Evolutionary conservation across 1,284 basidiomycete genomes (phyloP), one percentile per base, ranked within the genome.

Genomic region (Kalmanozyma brasiliensis): DNA sequence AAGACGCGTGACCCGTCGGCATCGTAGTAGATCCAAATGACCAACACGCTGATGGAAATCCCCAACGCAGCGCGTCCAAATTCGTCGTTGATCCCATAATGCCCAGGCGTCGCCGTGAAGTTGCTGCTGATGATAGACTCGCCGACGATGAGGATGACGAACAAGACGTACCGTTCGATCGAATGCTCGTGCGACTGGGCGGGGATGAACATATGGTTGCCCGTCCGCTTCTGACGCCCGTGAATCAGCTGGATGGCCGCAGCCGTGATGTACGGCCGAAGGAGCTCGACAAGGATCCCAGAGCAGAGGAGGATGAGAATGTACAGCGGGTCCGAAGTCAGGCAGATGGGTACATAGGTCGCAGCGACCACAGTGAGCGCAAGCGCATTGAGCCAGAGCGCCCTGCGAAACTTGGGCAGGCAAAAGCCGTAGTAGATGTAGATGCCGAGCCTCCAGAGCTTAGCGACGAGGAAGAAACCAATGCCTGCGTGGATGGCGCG

Each of bases 1-100:
- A 75, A 83, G 6, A 73, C 74, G 4, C 82, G 57, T 4, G 67
- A 73, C 23, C 60, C 65, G 47, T 82, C 81, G 0, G 63, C 44
- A 44, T 76, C 73, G 59, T 74, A 76, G 46, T 76, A 76, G 41
- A 78, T 57, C 81, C 81, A 82, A 35, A 74, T 79, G 10, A 82
- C 46, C 8, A 73, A 33, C 45, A 81, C 81, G 14, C 76, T 58
- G 34, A 78, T 72, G 16, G 63, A 47, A 36, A 83, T 71, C 1
- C 69, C 64, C 8, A 82, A 42, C 2, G 78, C 58, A 3, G 75
- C 60, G 1, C 77, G 69, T 3, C 75, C 77, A 41, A 72, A 81
- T 44, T 70, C 55, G 23, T 22, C 19, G 8, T 64, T 59, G 40
- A 74, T 44, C 4, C 75, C 75, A 48, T 45, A 70, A 19, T 49